phyloP scores from a whole-genome alignment of 2,329 filamentous ascomycete species.

The Nemania diffusa region DNA sequence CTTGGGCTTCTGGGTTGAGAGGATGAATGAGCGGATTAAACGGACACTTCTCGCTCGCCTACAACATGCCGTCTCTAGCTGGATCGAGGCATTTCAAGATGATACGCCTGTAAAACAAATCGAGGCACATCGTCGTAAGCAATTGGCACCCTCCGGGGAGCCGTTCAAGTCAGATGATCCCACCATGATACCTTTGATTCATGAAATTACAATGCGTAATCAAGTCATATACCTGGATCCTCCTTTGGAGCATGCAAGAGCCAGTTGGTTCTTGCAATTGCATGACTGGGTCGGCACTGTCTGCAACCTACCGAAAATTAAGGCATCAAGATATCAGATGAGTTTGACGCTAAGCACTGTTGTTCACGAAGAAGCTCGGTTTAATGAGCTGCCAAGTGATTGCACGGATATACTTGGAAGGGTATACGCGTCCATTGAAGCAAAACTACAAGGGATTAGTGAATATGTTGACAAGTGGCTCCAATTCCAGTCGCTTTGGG shows the following conservation, averaged over 20 bases:
- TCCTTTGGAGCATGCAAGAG: slow-evolving; percentile 88
- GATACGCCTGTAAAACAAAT: slow-evolving; percentile 56
- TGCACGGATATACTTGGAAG: slow-evolving; percentile 82
- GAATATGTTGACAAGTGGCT: slow-evolving; percentile 97
- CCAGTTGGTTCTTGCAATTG: slow-evolving; percentile 92
- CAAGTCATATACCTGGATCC: slow-evolving; percentile 97
- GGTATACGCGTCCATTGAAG: slow-evolving; percentile 86
- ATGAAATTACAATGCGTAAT: slow-evolving; percentile 97
- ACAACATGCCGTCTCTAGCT: slow-evolving; percentile 83
- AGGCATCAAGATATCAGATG: slow-evolving; percentile 95
- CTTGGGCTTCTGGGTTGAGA: slow-evolving; percentile 86
- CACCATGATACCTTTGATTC: slow-evolving; percentile 76
- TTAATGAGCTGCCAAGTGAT: slow-evolving; percentile 83
- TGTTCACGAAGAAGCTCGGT: slow-evolving; percentile 74
- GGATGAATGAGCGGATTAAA: slow-evolving; percentile 88
- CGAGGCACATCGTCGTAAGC: slow-evolving; percentile 65
- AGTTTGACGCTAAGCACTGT: slow-evolving; percentile 70
- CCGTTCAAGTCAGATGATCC: slow-evolving; percentile 65
- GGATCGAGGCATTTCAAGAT: slow-evolving; percentile 87
- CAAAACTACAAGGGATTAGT: slow-evolving; percentile 81
- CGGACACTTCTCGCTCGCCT: slow-evolving; percentile 81
- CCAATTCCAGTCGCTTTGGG: slow-evolving; percentile 98
- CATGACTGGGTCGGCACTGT: slow-evolving; percentile 94
- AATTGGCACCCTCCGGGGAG: slow-evolving; percentile 56
- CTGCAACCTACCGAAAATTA: slow-evolving; percentile 92